phyloP scores from a whole-genome alignment of 1,284 basidiomycete species.

The Ustilago sp. region DNA sequence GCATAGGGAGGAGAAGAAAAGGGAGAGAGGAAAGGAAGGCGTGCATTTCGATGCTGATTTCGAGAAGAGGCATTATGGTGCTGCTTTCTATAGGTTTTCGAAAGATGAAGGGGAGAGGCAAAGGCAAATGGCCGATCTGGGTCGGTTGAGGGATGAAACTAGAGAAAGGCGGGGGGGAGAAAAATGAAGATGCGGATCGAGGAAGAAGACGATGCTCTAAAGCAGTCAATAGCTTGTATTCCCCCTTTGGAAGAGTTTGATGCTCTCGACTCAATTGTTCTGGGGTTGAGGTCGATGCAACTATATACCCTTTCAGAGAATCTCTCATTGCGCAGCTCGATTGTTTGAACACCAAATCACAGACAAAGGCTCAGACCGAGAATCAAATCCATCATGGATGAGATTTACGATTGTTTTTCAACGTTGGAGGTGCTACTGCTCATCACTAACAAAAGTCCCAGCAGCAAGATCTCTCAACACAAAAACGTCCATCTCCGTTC shows the following conservation, averaged over 20 bases:
- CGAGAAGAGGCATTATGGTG: conserved; percentile 88
- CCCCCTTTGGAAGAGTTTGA: too few relatives aligned
- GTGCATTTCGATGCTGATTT: conserved; percentile 82
- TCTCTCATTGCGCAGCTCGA: too few relatives aligned
- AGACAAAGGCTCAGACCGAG: background rate
- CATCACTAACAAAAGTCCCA: conserved; percentile 28
- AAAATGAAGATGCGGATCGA: background rate
- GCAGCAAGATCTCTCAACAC: conserved; percentile 49
- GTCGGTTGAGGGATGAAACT: conserved; percentile 78
- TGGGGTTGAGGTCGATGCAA: too few relatives aligned
- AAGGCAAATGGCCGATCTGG: conserved; percentile 83
- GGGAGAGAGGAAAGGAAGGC: background rate
- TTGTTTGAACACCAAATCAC: background rate
- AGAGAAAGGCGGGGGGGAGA: conserved; percentile 72
- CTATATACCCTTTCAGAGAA: too few relatives aligned
- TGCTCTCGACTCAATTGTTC: too few relatives aligned
- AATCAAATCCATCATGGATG: background rate
- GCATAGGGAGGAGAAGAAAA: background rate
- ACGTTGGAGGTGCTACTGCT: conserved; percentile 2
- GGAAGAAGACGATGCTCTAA: background rate
- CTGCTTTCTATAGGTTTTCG: conserved; percentile 89
- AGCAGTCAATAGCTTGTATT: too few relatives aligned
- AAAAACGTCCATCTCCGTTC: conserved; percentile 58
- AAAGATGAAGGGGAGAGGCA: conserved; percentile 80
- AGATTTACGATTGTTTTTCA: background rate